These are phyloP conservation scores for Osmanthus fragrans DNA, from an alignment of 257 asterid species.

Conservation along the genomic window DNA sequence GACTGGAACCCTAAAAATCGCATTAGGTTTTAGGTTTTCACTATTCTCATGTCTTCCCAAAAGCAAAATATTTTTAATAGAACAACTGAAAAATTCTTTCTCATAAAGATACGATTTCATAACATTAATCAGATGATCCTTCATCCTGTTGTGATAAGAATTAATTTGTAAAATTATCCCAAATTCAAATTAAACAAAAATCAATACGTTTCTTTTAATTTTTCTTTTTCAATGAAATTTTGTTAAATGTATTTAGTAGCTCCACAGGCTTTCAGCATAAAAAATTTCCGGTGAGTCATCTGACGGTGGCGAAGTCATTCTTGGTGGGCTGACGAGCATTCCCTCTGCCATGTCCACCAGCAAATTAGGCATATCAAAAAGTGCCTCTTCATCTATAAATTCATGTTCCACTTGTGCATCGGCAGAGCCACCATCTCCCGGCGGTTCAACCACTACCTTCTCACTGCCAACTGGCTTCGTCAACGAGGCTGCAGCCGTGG, in stretches of 20 bases:
- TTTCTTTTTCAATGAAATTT: background rate
- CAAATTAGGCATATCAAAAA: constrained; percentile 47
- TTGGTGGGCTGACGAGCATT: constrained; percentile 53
- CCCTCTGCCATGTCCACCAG: constrained; percentile 56
- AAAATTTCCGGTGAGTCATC: constrained; percentile 41
- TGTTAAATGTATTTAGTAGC: constrained; percentile 18
- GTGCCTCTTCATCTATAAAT: constrained; percentile 43
- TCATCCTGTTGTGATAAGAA: background rate
- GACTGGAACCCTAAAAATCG: too few relatives aligned
- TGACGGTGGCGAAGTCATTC: constrained; percentile 38
- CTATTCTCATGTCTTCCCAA: background rate
- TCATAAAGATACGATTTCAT: background rate
- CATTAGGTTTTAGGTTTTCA: too few relatives aligned
- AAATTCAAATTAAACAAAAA: background rate
- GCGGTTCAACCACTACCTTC: background rate
- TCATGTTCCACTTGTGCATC: constrained; percentile 22
- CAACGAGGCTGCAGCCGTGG: constrained; percentile 40
- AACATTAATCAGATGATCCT: background rate
- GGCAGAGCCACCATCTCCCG: background rate
- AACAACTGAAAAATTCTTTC: background rate
- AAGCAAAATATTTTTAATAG: background rate
- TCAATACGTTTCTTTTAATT: too few relatives aligned
- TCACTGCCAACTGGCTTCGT: constrained; percentile 12
- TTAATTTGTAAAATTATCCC: background rate
- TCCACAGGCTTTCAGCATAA: constrained; percentile 45